Evolutionary conservation across 306 rosid species (phyloP).

Genomic region (Myrica gale): DNA sequence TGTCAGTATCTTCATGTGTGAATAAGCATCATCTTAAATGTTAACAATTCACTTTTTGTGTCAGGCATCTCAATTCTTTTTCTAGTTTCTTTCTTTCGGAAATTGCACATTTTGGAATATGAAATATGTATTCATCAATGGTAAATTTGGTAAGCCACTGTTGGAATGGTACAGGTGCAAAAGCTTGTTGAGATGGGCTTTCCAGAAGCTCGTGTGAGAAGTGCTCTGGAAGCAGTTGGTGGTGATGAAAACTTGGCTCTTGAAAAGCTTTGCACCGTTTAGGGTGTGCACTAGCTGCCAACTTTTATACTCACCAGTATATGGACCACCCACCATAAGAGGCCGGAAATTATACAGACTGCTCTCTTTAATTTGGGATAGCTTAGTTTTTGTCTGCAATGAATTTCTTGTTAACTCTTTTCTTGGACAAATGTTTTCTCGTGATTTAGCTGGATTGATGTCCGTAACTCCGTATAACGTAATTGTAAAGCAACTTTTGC

Average conservation of each 20-base stretch:
- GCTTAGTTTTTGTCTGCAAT: not conserved
- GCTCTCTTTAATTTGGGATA: not conserved
- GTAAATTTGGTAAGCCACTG: slow-evolving; percentile 1
- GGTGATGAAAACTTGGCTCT: slow-evolving; percentile 97
- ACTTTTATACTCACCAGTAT: not conserved
- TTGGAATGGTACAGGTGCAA: slow-evolving; percentile 59
- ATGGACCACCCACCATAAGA: not conserved
- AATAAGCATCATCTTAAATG: not conserved
- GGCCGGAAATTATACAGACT: slow-evolving; percentile 27
- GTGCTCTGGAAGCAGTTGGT: slow-evolving; percentile 77
- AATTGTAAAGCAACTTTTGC: not conserved
- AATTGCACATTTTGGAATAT: not conserved
- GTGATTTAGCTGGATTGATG: not conserved
- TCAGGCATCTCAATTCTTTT: too few species aligned
- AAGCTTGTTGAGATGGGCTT: slow-evolving; percentile 93
- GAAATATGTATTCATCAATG: not conserved
- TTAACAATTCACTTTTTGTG: not conserved
- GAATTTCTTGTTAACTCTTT: not conserved
- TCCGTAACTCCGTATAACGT: not conserved
- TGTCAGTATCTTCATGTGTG: not conserved
- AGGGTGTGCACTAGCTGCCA: slow-evolving; percentile 2
- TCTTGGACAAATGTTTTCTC: not conserved
- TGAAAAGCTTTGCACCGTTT: slow-evolving; percentile 73
- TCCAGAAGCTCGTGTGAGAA: slow-evolving; percentile 79
- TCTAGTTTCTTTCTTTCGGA: not conserved